These are phyloP conservation scores for Multifurca ochricompacta DNA, from an alignment of 768 basidiomycete genomes.

Conservation along the genomic window DNA sequence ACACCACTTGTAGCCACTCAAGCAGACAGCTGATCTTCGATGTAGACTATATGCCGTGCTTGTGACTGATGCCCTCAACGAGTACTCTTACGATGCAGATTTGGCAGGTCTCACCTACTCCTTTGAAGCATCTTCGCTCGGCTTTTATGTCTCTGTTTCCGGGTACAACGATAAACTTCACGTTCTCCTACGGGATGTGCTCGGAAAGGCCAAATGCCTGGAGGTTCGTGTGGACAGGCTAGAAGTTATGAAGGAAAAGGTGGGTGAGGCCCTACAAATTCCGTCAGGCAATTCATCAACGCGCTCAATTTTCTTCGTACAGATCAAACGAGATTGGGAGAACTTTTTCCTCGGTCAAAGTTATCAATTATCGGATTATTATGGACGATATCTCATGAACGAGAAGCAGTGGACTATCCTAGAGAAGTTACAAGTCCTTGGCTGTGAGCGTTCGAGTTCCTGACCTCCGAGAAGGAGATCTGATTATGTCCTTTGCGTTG, in stretches of 20 bases:
- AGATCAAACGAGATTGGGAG: constrained; percentile 73
- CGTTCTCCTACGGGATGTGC: constrained; percentile 61
- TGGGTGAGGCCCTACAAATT: constrained; percentile 27
- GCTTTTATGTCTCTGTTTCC: constrained; percentile 56
- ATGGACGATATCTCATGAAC: constrained; percentile 59
- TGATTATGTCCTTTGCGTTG: neutral
- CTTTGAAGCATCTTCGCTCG: constrained; percentile 53
- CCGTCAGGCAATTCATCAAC: neutral
- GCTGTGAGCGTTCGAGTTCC: constrained; percentile 41
- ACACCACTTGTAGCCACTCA: neutral
- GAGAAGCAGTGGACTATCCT: constrained; percentile 68
- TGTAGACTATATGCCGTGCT: constrained; percentile 72
- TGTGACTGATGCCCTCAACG: constrained; percentile 81
- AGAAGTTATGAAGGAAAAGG: constrained; percentile 78
- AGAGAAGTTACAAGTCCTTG: constrained; percentile 70
- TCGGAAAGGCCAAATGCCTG: constrained; percentile 59
- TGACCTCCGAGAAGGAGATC: neutral
- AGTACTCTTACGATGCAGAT: constrained; percentile 88
- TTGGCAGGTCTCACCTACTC: constrained; percentile 81
- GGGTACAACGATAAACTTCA: constrained; percentile 93
- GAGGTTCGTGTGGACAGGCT: constrained; percentile 65
- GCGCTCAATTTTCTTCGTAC: neutral
- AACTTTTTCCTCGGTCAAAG: constrained; percentile 87
- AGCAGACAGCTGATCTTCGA: neutral
- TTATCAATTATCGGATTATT: constrained; percentile 72